These are phyloP conservation scores for Zoysia pacifica DNA, from an alignment of 176 grass and related monocot genomes.

Conservation along the genomic window DNA sequence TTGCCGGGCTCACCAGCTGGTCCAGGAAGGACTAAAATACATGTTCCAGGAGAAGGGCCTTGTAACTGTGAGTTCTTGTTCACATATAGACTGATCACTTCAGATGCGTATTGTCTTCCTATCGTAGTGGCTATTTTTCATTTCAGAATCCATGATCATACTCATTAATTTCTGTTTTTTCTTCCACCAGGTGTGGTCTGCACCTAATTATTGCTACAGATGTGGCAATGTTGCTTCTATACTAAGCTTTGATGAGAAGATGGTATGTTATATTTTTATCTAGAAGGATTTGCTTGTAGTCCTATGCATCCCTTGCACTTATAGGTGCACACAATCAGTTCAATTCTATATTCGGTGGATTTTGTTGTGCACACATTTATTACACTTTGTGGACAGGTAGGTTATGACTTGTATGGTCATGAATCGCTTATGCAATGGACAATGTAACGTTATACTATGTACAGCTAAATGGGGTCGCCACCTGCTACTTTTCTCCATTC, in stretches of 20 bases:
- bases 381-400: background rate
- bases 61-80: constrained; percentile 79
- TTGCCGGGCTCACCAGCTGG: constrained; percentile 94
- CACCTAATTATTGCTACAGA: constrained; percentile 99
- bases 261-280: constrained; percentile 56
- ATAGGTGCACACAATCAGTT: background rate
- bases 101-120: constrained; percentile 12
- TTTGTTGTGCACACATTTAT: constrained; percentile 3
- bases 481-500: background rate
- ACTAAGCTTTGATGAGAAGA: constrained; percentile 93
- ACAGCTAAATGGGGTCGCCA: background rate
- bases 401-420: background rate
- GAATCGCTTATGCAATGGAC: background rate
- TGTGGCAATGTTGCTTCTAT: constrained; percentile 99
- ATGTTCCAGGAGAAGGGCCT: constrained; percentile 99
- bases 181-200: constrained; percentile 87
- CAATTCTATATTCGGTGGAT: background rate
- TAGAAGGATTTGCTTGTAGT: constrained; percentile 1
- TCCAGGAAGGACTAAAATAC: constrained; percentile 98
- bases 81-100: background rate
- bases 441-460: background rate
- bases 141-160: background rate
- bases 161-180: background rate
- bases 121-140: constrained; percentile 2
- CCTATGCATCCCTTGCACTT: background rate